Evolutionary conservation across 176 grass and related monocot genomes (phyloP).

Genomic region (Raddia guianensis): DNA sequence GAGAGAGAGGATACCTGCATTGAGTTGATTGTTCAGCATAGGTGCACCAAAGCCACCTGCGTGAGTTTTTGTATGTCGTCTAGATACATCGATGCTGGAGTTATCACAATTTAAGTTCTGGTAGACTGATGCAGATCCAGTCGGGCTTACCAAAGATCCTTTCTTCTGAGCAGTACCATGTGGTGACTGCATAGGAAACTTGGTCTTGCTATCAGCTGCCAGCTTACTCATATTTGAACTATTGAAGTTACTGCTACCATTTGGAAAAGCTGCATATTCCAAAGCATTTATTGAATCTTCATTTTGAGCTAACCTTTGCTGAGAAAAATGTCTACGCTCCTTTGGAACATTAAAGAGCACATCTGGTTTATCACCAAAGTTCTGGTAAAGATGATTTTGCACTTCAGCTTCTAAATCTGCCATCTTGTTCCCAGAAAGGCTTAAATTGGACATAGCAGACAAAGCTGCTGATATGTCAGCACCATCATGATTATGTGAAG

Average conservation of each 20-base stretch:
- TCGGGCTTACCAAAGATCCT: slow-evolving; percentile 50
- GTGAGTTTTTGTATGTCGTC: slow-evolving; percentile 44
- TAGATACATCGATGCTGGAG: slow-evolving; percentile 51
- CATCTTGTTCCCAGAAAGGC: slow-evolving; percentile 54
- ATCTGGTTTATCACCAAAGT: slow-evolving; percentile 56
- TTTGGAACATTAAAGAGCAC: slow-evolving; percentile 49
- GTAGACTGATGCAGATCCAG: slow-evolving; percentile 47
- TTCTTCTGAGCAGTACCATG: slow-evolving; percentile 59
- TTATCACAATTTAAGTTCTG: slow-evolving; percentile 65
- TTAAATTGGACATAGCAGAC: slow-evolving; percentile 63
- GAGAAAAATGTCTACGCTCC: slow-evolving; percentile 53
- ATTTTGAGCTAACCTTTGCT: slow-evolving; percentile 45
- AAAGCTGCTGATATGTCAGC: slow-evolving; percentile 60
- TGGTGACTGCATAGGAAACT: slow-evolving; percentile 51
- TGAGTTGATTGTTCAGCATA: slow-evolving; percentile 67
- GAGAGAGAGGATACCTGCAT: slow-evolving; percentile 52
- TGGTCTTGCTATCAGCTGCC: slow-evolving; percentile 53
- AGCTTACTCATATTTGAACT: slow-evolving; percentile 44
- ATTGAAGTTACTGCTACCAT: slow-evolving; percentile 50
- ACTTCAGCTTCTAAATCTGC: slow-evolving; percentile 52
- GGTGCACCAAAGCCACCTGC: slow-evolving; percentile 42
- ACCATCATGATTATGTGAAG: slow-evolving; percentile 47
- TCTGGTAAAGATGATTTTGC: slow-evolving; percentile 52
- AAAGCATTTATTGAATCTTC: slow-evolving; percentile 44
- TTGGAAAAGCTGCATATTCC: slow-evolving; percentile 54